Base-by-base conservation (phyloP, 768 basidiomycete species). In the Suillus discolor region DNA sequence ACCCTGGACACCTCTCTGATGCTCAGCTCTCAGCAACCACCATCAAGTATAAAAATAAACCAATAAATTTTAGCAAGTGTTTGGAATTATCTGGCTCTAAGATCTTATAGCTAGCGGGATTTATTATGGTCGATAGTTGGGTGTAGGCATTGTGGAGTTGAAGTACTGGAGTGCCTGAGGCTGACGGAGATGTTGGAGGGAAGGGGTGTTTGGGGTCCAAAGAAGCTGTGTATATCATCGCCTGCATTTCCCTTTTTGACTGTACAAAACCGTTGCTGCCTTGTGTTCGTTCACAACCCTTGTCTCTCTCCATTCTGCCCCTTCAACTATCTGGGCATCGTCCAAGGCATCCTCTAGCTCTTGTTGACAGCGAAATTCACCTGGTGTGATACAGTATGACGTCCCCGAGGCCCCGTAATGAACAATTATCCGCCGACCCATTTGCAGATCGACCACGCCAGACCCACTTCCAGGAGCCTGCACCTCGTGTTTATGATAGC, bases 381-480 rank as follows among this genome's bases (percentile, higher is more conserved):
- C 53, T 23, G 57, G 25, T 65, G 61, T 54, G 38, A 53, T 34
- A 25, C 60, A 57, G 15, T 44, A 77, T 77, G 76, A 68, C 77
- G 51, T 73, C 71, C 60, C 65, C 74, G 6, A 66, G 62, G 62
- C 20, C 64, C 16, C 73, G 78, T 62, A 76, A 74, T 57, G 76
- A 76, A 65, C 76, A 72, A 20, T 82, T 83, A n/a, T 34, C 54
- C 62, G 80, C 78, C 38, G 90, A 94, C 75, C 93, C 93, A 7
- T 94, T 93, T 74, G 82, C 87, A 59, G 91, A 93, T 79, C 82
- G 86, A 25, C 83, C 86, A 63, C 86, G 83, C 62, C 85, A 82
- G 62, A 79, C 85, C 51, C 88, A 86, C 61, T 76, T 77, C 62
- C 91, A 90, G 71, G 79, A 83, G 42, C 89, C 90, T 68, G 84